Evolutionary conservation across 2,329 filamentous ascomycete species (phyloP).

Genomic region (Torrubiellomyces zombiae): DNA sequence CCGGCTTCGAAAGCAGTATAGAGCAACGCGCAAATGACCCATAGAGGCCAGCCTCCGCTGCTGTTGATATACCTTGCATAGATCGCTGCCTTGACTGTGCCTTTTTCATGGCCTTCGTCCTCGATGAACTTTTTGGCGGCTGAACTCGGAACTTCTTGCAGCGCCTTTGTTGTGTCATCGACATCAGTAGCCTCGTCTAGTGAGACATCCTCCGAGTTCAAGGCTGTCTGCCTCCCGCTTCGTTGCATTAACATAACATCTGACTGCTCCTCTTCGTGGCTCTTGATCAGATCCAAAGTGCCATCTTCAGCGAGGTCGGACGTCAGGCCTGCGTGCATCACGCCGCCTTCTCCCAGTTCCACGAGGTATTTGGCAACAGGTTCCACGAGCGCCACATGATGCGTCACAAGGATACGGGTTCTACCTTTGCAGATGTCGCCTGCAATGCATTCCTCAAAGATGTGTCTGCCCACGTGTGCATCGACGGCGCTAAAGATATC

Average conservation of each 20-base stretch:
- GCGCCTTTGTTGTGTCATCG: constrained; percentile 17
- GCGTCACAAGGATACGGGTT: constrained; percentile 66
- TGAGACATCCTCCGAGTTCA: constrained; percentile 36
- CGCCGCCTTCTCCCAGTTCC: constrained; percentile 51
- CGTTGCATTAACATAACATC: constrained; percentile 32
- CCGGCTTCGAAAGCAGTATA: constrained; percentile 39
- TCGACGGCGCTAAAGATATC: constrained; percentile 77
- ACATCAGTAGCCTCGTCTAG: constrained; percentile 21
- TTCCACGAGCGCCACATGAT: constrained; percentile 58
- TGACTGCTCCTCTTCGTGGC: constrained; percentile 29
- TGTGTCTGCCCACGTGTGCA: constrained; percentile 62
- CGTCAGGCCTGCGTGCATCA: constrained; percentile 46
- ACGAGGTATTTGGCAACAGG: constrained; percentile 58
- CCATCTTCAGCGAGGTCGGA: constrained; percentile 46
- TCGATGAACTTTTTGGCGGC: constrained; percentile 55
- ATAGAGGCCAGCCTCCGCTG: constrained; percentile 46
- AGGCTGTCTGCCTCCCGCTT: constrained; percentile 24
- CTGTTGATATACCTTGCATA: constrained; percentile 51
- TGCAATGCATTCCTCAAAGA: constrained; percentile 60
- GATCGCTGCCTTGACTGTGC: constrained; percentile 49
- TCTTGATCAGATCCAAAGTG: constrained; percentile 38
- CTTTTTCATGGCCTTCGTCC: constrained; percentile 56
- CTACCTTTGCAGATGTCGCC: constrained; percentile 52
- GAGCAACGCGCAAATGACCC: constrained; percentile 34
- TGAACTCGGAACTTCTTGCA: constrained; percentile 34